These are phyloP conservation scores for Neophaeococcomyces aloes DNA, from an alignment of 2,329 filamentous ascomycete genomes.

Conservation along the genomic window DNA sequence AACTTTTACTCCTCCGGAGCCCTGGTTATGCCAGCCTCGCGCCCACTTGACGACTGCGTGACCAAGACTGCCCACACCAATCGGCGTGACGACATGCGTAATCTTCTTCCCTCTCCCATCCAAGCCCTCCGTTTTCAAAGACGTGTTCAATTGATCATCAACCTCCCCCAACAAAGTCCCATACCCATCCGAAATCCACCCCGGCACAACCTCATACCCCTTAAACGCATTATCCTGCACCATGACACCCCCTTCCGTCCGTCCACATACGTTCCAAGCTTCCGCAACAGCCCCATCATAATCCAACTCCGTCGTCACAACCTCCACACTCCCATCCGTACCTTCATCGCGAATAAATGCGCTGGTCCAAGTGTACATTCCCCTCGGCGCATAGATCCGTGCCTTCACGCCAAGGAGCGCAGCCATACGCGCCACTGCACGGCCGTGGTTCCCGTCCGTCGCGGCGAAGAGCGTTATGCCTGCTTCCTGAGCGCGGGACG, in stretches of 20 bases:
- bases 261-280: slow-evolving; percentile 31
- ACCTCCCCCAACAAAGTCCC: slow-evolving; percentile 60
- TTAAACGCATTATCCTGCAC: slow-evolving; percentile 60
- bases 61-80: slow-evolving; percentile 63
- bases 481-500: slow-evolving; percentile 23
- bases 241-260: slow-evolving; percentile 53
- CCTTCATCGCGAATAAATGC: no score
- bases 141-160: slow-evolving; percentile 47
- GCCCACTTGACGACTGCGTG: slow-evolving; percentile 58
- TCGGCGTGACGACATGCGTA: slow-evolving; percentile 51
- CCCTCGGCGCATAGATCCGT: no score
- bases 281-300: slow-evolving; percentile 55
- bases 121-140: slow-evolving; percentile 8
- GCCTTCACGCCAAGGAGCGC: slow-evolving; percentile 34
- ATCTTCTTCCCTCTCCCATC: slow-evolving; percentile 26
- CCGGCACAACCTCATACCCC: slow-evolving; percentile 55
- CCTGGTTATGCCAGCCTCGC: slow-evolving; percentile 39
- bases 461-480: slow-evolving; percentile 47
- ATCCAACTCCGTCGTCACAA: slow-evolving; percentile 43
- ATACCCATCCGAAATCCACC: slow-evolving; percentile 72
- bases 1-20: slow-evolving; percentile 31
- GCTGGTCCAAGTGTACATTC: slow-evolving; percentile 32
- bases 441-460: slow-evolving; percentile 68
- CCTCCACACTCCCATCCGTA: slow-evolving; percentile 50
- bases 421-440: slow-evolving; percentile 61